Conservation (phyloP, 2,329 filamentous ascomycete species). For the Fusarium setosum region DNA sequence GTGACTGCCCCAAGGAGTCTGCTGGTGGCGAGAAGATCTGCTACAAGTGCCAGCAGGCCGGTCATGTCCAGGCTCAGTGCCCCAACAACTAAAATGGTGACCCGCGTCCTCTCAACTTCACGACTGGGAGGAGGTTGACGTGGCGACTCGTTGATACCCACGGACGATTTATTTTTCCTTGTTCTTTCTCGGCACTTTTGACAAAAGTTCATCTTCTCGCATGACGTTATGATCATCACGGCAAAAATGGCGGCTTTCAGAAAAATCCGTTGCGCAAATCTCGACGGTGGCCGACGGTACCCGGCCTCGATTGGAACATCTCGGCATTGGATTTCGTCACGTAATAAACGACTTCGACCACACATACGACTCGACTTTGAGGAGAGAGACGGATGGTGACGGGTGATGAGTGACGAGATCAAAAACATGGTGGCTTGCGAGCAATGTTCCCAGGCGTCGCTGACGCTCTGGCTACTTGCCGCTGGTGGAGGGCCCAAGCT, state of each 20-base stretch:
- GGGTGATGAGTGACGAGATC: conserved; percentile 43
- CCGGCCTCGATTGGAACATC: conserved; percentile 44
- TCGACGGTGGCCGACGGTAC: conserved; percentile 37
- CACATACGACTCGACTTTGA: conserved; percentile 39
- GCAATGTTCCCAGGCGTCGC: conserved; percentile 28
- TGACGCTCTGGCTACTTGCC: conserved; percentile 11
- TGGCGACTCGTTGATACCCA: conserved; percentile 58
- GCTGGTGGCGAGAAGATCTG: conserved; percentile 91
- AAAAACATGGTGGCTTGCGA: conserved; percentile 40
- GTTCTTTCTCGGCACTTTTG: conserved; percentile 43
- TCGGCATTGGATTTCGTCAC: conserved; percentile 47
- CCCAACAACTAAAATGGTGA: conserved; percentile 74
- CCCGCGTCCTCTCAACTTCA: conserved; percentile 37
- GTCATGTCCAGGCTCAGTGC: conserved; percentile 95
- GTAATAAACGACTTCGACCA: conserved; percentile 39
- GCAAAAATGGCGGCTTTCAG: conserved; percentile 42
- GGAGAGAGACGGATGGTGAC: conserved; percentile 43
- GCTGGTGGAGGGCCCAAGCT: conserved; percentile 35
- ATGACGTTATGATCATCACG: conserved; percentile 47
- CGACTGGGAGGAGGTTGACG: conserved; percentile 48
- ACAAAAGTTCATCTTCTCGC: conserved; percentile 46
- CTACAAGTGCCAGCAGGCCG: conserved; percentile 91
- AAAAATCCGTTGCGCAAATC: conserved; percentile 44
- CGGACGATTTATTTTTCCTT: conserved; percentile 47
- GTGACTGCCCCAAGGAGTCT: conserved; percentile 95